Evolutionary conservation across 345 rosid genomes (phyloP), one percentile per base, ranked within the genome.

Genomic region (Populus nigra): DNA sequence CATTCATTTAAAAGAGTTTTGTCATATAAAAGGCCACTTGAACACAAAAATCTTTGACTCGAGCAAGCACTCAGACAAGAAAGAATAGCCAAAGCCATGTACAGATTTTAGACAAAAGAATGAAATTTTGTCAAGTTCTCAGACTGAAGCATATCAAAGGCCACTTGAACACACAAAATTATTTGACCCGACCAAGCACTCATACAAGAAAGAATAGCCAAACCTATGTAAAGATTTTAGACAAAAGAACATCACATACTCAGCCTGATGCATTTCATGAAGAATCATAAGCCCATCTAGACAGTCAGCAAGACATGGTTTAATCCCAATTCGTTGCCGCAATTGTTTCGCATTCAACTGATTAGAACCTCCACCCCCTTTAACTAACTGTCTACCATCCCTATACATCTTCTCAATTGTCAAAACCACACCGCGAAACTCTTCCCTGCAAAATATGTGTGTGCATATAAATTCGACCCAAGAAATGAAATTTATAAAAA

Each of bases 281-380:
- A 94, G 90, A 83, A 86, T 73, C 84, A 77, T 78, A 69, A 94
- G 94, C 25, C 97, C 93, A 53, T 94, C 90, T 73, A 88, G 79
- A 83, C 98, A 93, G 87, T 91, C 91, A 41, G 79, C 80, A 36
- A 93, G 84, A 77, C 79, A 74, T 5, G 98, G 99, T 80, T 91
- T 95, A 68, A 88, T 62, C 20, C 99, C 99, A 79, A 91, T 62
- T 71, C 87, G 83, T 53, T 83, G 91, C 78, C 83, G 85, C 84
- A 88, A 59, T 73, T 85, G 88, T 81, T 82, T 85, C 81, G 74
- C 78, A 13, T 83, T 86, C 29, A 76, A 12, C 61, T 88, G 84
- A 76, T 61, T 75, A 5, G 89, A 84, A 66, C 89, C 88, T 6
- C 22, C 57, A 53, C 89, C 89, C 5, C 88, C 87, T 86, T 83